Conservation (phyloP, 371 early-diverging fungal genomes). For the Rhizopus delemar region DNA sequence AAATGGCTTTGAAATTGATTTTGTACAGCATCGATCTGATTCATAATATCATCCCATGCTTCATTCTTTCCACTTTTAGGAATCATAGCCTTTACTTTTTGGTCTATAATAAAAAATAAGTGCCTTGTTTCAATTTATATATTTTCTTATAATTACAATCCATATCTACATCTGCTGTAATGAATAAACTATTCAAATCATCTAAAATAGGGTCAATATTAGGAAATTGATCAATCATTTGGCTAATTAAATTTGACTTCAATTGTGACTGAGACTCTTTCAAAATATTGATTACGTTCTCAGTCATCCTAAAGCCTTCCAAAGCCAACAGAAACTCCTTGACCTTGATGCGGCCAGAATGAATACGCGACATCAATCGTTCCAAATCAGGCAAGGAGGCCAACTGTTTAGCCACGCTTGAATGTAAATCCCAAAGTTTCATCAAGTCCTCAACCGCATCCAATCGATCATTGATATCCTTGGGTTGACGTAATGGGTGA, state of each 20-base stretch:
- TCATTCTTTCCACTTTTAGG: slow-evolving; percentile 76
- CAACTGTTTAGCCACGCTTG: slow-evolving; percentile 36
- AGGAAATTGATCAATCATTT: slow-evolving; percentile 54
- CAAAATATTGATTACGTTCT: slow-evolving; percentile 41
- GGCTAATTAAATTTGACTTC: slow-evolving; percentile 47
- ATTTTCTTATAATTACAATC: slow-evolving; percentile 37
- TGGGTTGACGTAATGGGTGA: slow-evolving; percentile 80
- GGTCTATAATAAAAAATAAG: slow-evolving; percentile 26
- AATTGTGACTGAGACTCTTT: slow-evolving; percentile 35
- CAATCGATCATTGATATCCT: slow-evolving; percentile 84
- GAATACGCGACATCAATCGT: slow-evolving; percentile 87
- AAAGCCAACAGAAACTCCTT: slow-evolving; percentile 75
- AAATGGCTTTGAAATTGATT: slow-evolving; percentile 68
- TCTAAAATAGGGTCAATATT: slow-evolving; percentile 54
- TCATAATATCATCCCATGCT: slow-evolving; percentile 71
- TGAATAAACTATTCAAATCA: slow-evolving; percentile 74
- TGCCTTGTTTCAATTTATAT: not conserved
- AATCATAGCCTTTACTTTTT: slow-evolving; percentile 58
- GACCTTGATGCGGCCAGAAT: slow-evolving; percentile 78
- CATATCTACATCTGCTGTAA: slow-evolving; percentile 70
- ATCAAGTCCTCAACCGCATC: slow-evolving; percentile 86
- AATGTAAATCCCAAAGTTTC: slow-evolving; percentile 53
- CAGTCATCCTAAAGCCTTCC: slow-evolving; percentile 57
- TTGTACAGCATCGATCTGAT: slow-evolving; percentile 59
- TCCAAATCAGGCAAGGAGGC: slow-evolving; percentile 87